Evolutionary conservation across 768 basidiomycete genomes (phyloP), one percentile per base, ranked within the genome.

Genomic region (Collybia sordida): DNA sequence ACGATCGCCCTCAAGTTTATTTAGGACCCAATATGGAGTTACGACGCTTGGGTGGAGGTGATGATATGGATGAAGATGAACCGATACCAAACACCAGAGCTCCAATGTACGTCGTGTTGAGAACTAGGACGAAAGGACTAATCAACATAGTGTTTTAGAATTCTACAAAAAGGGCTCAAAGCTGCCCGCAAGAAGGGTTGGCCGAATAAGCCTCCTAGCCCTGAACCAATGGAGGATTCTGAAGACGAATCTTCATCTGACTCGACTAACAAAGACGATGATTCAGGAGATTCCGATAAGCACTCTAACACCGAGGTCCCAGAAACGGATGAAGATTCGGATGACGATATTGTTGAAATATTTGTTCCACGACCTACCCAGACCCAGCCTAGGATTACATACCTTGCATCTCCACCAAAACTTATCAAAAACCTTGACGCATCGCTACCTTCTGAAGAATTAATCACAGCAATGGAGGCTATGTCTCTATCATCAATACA

Each of bases 391-490:
- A 59, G 59, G 18, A 55, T 62, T 24, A 49, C 54, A 39, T 55
- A 60, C 17, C 57, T 62, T 7, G 48, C 51, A 7, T 45, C 38
- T 25, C 55, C 57, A 6, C 61, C 51, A 5, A 34, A 42, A 22
- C 38, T 43, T 8, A 45, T 53, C 2, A 56, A 51, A 19, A 39
- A 28, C 14, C 39, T 45, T 15, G 39, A 21, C 15, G 34, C 47
- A 42, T 21, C 18, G 34, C 46, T 44, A 3, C 72, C 75, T 19
- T 60, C 69, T 12, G 64, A 66, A 3, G 51, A 62, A 2, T 63
- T 81, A 37, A 31, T 77, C 23, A 49, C 63, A 4, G 68, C 66
- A 11, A 51, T 78, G 11, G 66, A 74, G 45, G 50, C 51, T 11
- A 49, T 75, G 15, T 63, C 64, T 0, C 57, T 65, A 1, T 52